A percentile compares a stretch with the other conserved stretches of the same genome.
phyloP scores from a whole-genome alignment of 306 rosid genomes.

The Trichosanthes truncata region DNA sequence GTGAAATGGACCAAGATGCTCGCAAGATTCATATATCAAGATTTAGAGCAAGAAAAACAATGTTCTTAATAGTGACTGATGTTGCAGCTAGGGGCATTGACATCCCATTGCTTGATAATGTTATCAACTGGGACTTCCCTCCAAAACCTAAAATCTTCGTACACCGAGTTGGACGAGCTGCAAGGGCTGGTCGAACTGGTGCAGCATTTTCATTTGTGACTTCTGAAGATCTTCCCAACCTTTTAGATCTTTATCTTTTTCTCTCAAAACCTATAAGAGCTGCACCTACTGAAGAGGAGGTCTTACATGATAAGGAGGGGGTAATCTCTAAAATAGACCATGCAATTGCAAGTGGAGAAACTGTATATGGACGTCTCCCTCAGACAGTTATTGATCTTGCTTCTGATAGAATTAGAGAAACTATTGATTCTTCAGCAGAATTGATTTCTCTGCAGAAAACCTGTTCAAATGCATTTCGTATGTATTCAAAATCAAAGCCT shows the following conservation, averaged over 20 bases:
- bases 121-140: conserved; percentile 94
- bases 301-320: conserved; percentile 60
- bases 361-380: conserved; percentile 87
- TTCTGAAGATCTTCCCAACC: conserved; percentile 71
- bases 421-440: conserved; percentile 70
- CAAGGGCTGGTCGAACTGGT: conserved; percentile 93
- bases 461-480: conserved; percentile 67
- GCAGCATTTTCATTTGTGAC: conserved; percentile 84
- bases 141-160: conserved; percentile 84
- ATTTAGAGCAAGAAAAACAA: conserved; percentile 83
- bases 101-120: conserved; percentile 93
- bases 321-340: conserved; percentile 58
- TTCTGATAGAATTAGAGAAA: conserved; percentile 76
- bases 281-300: conserved; percentile 87
- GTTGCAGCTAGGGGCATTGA: conserved; percentile 94
- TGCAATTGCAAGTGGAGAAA: conserved; percentile 64
- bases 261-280: conserved; percentile 72
- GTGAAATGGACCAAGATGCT: conserved; percentile 99
- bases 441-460: conserved; percentile 42
- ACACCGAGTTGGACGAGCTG: conserved; percentile 94
- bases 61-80: conserved; percentile 88
- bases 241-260: conserved; percentile 89
- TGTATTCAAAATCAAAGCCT: conserved; percentile 81
- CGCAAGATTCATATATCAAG: conserved; percentile 69
- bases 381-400: conserved; percentile 76